Evolutionary conservation across 495 filamentous ascomycete species (phyloP).

Genomic region (Penicillium turbatum): DNA sequence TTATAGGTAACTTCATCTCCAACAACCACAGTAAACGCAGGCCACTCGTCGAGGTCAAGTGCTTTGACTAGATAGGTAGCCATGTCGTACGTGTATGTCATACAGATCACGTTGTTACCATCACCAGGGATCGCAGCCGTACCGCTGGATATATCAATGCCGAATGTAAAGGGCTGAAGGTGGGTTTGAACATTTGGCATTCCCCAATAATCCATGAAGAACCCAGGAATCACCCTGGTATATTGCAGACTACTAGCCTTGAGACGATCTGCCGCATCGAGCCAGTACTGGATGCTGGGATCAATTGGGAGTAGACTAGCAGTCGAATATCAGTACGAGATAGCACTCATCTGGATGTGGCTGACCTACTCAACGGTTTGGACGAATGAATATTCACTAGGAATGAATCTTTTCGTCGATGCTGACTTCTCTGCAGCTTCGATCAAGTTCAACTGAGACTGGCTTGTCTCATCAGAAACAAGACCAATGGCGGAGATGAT

Average conservation of each 20-base stretch:
- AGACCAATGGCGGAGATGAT: constrained; percentile 49
- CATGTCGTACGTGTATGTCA: constrained; percentile 52
- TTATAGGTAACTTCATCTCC: constrained; percentile 49
- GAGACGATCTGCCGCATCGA: constrained; percentile 30
- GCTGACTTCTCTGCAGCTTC: constrained; percentile 43
- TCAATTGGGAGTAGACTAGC: constrained; percentile 28
- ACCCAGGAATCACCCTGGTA: constrained; percentile 47
- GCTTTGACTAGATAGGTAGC: constrained; percentile 45
- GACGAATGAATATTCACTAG: constrained; percentile 46
- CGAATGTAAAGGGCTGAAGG: constrained; percentile 35
- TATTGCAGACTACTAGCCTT: constrained; percentile 36
- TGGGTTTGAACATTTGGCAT: constrained; percentile 44
- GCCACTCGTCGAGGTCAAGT: constrained; percentile 46
- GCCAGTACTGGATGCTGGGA: constrained; percentile 34
- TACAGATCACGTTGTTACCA: constrained; percentile 44
- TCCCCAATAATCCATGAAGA: constrained; percentile 55
- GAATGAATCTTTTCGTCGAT: constrained; percentile 43
- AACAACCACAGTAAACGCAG: constrained; percentile 36
- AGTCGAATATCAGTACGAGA: background rate
- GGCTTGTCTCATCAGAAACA: constrained; percentile 28
- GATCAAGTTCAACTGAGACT: constrained; percentile 45
- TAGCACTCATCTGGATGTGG: background rate
- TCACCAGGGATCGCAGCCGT: constrained; percentile 50
- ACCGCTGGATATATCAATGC: constrained; percentile 44
- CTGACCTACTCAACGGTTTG: constrained; percentile 32